Base-by-base conservation (phyloP, 1,139 yeast genomes). In the Protomyces pachydermus region DNA sequence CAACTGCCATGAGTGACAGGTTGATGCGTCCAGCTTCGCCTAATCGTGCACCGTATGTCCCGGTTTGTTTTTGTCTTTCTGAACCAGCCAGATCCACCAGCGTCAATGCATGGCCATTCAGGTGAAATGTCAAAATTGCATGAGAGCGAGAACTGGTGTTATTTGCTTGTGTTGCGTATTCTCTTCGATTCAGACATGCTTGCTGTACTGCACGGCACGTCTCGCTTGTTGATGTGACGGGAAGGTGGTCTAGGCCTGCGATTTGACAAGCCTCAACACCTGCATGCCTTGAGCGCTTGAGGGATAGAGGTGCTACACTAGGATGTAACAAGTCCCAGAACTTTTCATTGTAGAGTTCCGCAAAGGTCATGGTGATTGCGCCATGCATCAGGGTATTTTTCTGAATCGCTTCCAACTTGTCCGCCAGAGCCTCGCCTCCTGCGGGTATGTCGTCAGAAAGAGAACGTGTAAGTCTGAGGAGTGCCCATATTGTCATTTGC, bases 41-140 rank as follows among this genome's bases (percentile, higher is more conserved):
- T 53, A 79, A 72, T 32, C 77, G 76, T 34, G 72, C 70, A 2
- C 82, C 82, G 9, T 74, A 74, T 0, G 82, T 79, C 65, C 76
- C 75, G 2, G 83, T 78, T 12, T 74, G 68, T 65, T 79, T 79
- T 35, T 80, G 74, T 67, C 83, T 74, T 69, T 81, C 84, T 4
- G 81, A 75, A 1, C 84, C 83, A 0, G 84, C 83, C 32, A 81
- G 69, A 67, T 81, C 84, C 0, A 80, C 81, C 9, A 73, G 67
- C 35, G 65, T 67, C 6, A 71, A 63, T 48, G 68, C 68, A n/a
- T 72, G 71, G 1, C 70, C 66, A 2, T 68, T 69, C 1, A 70
- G 65, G 45, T 72, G 71, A 8, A 32, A 18, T 9, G 70, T 71
- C 53, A 70, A 69, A 25, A 72, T 65, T n/a, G 68, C 38, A 50